Evolutionary conservation across 208 protist species (phyloP).

Genomic region (Naegleria lovaniensis): DNA sequence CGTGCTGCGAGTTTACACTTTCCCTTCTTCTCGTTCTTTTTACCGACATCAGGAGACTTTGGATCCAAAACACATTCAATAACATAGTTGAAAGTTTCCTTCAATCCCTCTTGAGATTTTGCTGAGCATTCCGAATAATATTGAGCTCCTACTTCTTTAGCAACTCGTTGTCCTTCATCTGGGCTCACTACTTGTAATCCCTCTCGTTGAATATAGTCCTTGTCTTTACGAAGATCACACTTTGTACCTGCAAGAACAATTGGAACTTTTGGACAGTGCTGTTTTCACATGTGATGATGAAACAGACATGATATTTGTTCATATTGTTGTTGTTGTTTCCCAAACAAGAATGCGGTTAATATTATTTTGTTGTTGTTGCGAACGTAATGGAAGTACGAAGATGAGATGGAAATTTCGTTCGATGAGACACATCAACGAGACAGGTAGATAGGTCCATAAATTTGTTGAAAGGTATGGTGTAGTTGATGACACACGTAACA

Average conservation of each 20-base stretch:
- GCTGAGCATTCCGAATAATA: conserved; percentile 46
- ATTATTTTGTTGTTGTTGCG: no score
- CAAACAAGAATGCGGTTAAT: no score
- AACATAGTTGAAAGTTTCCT: conserved; percentile 66
- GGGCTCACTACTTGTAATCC: conserved; percentile 40
- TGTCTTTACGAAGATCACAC: conserved; percentile 48
- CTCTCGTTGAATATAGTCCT: conserved; percentile 40
- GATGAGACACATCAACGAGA: no score
- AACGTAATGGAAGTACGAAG: no score
- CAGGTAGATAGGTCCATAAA: no score
- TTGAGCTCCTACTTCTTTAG: conserved; percentile 37
- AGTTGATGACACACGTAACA: no score
- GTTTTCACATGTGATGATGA: conserved; percentile 44
- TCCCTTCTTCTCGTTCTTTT: background rate
- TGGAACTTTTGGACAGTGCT: conserved; percentile 53
- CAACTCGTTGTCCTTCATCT: conserved; percentile 40
- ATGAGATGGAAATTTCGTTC: no score
- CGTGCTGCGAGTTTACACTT: background rate
- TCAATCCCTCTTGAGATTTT: conserved; percentile 58
- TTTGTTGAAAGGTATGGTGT: no score
- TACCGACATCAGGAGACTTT: background rate
- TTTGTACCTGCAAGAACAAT: conserved; percentile 54
- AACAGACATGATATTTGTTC: no score
- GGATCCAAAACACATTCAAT: conserved; percentile 42
- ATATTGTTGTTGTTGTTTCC: background rate